Base-by-base conservation (phyloP, 257 asterid species). In the Petrea volubilis region DNA sequence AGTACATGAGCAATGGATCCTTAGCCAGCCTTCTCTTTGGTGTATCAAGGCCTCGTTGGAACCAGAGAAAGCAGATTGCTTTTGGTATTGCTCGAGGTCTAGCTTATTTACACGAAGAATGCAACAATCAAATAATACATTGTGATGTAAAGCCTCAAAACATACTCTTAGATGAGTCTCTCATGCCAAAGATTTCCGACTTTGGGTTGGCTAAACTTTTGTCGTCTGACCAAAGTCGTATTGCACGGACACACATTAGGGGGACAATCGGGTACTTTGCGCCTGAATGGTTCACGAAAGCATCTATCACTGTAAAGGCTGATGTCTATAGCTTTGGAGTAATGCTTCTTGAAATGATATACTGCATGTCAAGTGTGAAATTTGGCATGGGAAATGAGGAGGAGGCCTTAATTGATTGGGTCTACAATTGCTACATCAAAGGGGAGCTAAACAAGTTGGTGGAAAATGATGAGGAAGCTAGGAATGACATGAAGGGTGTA, bases 281-380 rank as follows among this genome's bases (percentile, higher is more conserved):
- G 2, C 84, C 84, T 0, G 83, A 78, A 28, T 47, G 80, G 91
- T 79, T 79, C 23, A 73, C 84, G 56, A 79, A 81, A 47, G 77
- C 73, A 5, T 71, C 72, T 3, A 34, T 86, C 20, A 83, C 80
- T 1, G 74, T 55, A 10, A 85, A 77, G 64, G 88, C 67, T 1
- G 91, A 83, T 52, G 89, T 81, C 1, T 86, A 83, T 31, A 86
- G 87, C 77, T 86, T 84, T 10, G 89, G 89, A 1, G 84, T 74
- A 28, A 31, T 86, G 73, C 75, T 86, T 14, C 63, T 84, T 2
- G 90, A 84, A 36, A 76, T 76, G 15, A 62, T 86, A n/a, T 75
- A 74, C 13, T 82, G 93, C 47, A 68, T 41, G 65, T 78, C 53
- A 17, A 71, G 73, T 27, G 77, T 80, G 50, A 79, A 17, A 3